Conservation (phyloP, 2,329 filamentous ascomycete genomes). For the Hypoxylon sp. region DNA sequence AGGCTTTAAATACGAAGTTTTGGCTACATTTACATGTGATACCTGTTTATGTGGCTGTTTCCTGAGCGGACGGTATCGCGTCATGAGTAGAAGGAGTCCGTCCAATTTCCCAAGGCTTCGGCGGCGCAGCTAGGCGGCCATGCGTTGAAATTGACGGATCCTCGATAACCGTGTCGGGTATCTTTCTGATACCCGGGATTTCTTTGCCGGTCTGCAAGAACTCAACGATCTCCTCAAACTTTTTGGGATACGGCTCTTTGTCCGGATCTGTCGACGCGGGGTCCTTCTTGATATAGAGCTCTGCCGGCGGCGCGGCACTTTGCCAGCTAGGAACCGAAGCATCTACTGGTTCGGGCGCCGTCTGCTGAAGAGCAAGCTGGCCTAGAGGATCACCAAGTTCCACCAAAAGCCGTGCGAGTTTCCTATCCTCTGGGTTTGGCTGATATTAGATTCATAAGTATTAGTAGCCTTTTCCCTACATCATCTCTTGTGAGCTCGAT, state of each 20-base stretch:
- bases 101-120: constrained; percentile 76
- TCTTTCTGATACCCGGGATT: constrained; percentile 80
- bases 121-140: constrained; percentile 48
- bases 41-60: constrained; percentile 19
- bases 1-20: background rate
- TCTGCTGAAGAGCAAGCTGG: constrained; percentile 35
- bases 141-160: constrained; percentile 61
- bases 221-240: constrained; percentile 80
- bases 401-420: constrained; percentile 40
- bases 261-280: constrained; percentile 32
- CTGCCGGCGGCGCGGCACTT: constrained; percentile 48
- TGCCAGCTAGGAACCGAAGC: constrained; percentile 50
- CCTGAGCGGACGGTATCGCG: constrained; percentile 4
- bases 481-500: constrained; percentile 1
- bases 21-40: constrained; percentile 5
- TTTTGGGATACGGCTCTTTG: constrained; percentile 73
- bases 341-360: constrained; percentile 18
- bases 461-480: constrained; percentile 1
- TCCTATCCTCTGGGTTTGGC: constrained; percentile 40
- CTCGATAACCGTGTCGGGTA: constrained; percentile 75
- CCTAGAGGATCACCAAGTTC: constrained; percentile 42
- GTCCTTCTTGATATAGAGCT: constrained; percentile 48
- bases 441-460: constrained; percentile 14
- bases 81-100: constrained; percentile 36
- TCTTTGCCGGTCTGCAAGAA: constrained; percentile 77